These are phyloP conservation scores for Phytomonas sp. DNA, from an alignment of 208 protist genomes.

Conservation along the genomic window DNA sequence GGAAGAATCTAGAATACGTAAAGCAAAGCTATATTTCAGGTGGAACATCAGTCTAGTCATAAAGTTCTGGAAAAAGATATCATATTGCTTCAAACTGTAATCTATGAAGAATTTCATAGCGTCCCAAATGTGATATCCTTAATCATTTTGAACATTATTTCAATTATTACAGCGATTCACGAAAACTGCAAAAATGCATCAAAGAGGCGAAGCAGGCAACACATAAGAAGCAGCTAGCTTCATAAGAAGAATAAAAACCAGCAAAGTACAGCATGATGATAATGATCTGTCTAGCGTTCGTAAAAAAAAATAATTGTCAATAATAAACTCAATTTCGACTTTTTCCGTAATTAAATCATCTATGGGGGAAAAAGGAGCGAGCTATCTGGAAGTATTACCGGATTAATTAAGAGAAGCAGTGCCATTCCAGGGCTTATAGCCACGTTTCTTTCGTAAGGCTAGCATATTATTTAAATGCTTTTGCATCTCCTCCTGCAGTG, in stretches of 20 bases:
- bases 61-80: background rate
- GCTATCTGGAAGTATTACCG: background rate
- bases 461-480: conserved; percentile 49
- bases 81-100: background rate
- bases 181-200: background rate
- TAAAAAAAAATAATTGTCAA: conserved; percentile 1
- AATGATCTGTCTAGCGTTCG: background rate
- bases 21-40: background rate
- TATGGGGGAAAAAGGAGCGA: background rate
- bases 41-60: background rate
- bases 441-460: conserved; percentile 21
- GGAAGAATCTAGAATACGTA: background rate
- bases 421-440: conserved; percentile 28
- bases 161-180: background rate
- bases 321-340: background rate
- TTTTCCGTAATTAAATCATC: background rate
- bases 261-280: background rate
- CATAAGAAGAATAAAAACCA: background rate
- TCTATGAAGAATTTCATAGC: background rate
- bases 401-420: background rate
- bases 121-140: background rate
- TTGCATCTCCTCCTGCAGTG: conserved; percentile 71
- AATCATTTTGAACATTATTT: background rate
- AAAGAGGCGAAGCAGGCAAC: background rate
- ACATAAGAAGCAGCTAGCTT: background rate